Base-by-base conservation (phyloP, 2,329 filamentous ascomycete species). In the Epichloe sibirici region DNA sequence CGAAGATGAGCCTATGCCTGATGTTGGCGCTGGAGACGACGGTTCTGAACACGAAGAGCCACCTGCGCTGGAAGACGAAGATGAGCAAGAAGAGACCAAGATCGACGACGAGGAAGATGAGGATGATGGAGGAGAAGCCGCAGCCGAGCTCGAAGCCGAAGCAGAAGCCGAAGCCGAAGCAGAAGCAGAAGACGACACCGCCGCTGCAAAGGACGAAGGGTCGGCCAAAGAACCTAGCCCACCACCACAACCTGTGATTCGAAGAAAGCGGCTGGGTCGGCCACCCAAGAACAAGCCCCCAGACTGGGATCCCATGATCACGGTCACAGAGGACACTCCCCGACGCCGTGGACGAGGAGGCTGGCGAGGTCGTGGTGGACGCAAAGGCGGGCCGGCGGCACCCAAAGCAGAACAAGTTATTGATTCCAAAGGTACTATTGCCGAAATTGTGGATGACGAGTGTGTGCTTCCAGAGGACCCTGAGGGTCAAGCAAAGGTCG, bases 401-500 rank as follows among this genome's bases (percentile, higher is more conserved):
- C 88, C 90, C 62, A 83, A 88, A 48, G 88, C 84, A 1, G 82
- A 90, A 63, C 87, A 95, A 56, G 83, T 89, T 5, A 85, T 95
- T 55, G 93, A 97, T 69, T 94, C 94, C 63, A 90, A 96, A 62
- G 93, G 93, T 49, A 95, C 90, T 54, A 83, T 89, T 69, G 85
- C 91, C 71, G 86, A 93, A 63, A 91, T 98, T 53, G 78, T 89
- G 55, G 80, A 95, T 63, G 93, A 98, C 62, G 93, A 98, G 71
- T 88, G 95, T 45, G 86, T 85, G 37, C 75, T 98, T 45, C 88
- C 90, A 0, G 86, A 90, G 57, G 91, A 97, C 61, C 71, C 83
- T 1, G 89, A 91, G 64, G 93, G 93, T 59, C 90, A 96, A 71
- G 81, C 81, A 57, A 98, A 97, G 72, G 91, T 98, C 8, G 88